Evolutionary conservation across 2,329 filamentous ascomycete genomes (phyloP).

Genomic region (Rhinocladiella similis): DNA sequence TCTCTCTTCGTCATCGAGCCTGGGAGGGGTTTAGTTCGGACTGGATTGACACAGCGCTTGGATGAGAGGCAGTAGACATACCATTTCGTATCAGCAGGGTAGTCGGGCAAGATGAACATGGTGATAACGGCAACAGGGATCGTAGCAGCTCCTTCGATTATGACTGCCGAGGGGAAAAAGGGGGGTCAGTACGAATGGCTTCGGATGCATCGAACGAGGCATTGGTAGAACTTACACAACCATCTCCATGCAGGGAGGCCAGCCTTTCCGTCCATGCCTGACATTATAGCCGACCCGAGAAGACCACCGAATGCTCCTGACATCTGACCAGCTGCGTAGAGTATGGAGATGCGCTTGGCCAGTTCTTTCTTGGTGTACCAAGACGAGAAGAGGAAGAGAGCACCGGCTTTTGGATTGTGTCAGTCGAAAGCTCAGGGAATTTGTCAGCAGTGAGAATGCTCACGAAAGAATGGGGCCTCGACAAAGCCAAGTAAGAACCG

Average conservation of each 20-base stretch:
- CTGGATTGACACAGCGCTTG: too few species aligned
- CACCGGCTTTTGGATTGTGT: too few species aligned
- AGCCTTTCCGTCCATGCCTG: constrained; percentile 4
- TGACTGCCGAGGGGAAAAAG: too few species aligned
- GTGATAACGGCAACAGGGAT: constrained; percentile 59
- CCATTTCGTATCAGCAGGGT: too few species aligned
- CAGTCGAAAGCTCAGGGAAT: too few species aligned
- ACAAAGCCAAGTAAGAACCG: constrained; percentile 45
- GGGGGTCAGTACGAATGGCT: too few species aligned
- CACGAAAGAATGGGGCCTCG: constrained; percentile 57
- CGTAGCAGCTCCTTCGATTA: constrained; percentile 63
- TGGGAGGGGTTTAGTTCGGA: too few species aligned
- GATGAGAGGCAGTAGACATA: constrained; percentile 61
- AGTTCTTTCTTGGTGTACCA: constrained; percentile 49
- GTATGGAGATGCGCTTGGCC: constrained; percentile 53
- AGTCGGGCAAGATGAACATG: constrained; percentile 65
- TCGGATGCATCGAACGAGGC: too few species aligned
- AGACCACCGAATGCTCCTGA: constrained; percentile 47
- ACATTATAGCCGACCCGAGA: constrained; percentile 4
- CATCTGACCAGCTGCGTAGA: constrained; percentile 62
- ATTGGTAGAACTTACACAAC: too few species aligned
- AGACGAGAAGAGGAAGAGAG: constrained; percentile 46
- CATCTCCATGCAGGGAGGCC: constrained; percentile 16
- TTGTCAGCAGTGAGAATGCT: too few species aligned
- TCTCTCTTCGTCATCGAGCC: too few species aligned